phyloP scores from a whole-genome alignment of 306 rosid genomes.

The Glycyrrhiza uralensis region DNA sequence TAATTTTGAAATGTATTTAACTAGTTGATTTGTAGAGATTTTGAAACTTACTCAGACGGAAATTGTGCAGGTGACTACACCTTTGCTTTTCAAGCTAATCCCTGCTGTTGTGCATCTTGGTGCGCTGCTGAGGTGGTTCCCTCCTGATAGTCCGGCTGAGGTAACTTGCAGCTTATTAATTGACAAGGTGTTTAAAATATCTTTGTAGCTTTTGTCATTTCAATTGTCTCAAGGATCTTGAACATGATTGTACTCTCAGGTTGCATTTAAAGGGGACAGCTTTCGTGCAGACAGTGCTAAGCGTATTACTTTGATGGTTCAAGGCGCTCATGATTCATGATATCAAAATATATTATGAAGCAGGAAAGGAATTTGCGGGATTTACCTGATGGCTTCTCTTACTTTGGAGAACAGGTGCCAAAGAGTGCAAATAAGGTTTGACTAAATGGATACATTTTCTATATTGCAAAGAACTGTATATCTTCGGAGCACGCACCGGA shows the following conservation, averaged over 20 bases:
- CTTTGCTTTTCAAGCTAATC: conserved; percentile 91
- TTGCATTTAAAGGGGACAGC: conserved; percentile 69
- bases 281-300: conserved; percentile 69
- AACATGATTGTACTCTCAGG: conserved; percentile 54
- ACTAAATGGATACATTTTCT: conserved; percentile 22
- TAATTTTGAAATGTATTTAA: not conserved
- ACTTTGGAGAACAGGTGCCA: conserved; percentile 40
- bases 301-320: conserved; percentile 72
- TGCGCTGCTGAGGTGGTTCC: conserved; percentile 76
- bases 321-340: conserved; percentile 73
- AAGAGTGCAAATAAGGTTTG: conserved; percentile 46
- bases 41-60: conserved; percentile 21
- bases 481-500: conserved; percentile 30
- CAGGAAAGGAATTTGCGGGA: conserved; percentile 37
- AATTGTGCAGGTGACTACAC: conserved; percentile 88
- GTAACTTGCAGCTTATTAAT: conserved; percentile 41
- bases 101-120: conserved; percentile 91
- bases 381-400: conserved; percentile 45
- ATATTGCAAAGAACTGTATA: conserved; percentile 24
- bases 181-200: not conserved
- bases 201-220: not conserved
- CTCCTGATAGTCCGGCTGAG: conserved; percentile 70
- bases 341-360: conserved; percentile 37
- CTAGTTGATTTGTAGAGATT: conserved; percentile 14
- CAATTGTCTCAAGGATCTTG: conserved; percentile 28